phyloP scores from a whole-genome alignment of 2,329 filamentous ascomycete genomes.

The Neurospora sp. region DNA sequence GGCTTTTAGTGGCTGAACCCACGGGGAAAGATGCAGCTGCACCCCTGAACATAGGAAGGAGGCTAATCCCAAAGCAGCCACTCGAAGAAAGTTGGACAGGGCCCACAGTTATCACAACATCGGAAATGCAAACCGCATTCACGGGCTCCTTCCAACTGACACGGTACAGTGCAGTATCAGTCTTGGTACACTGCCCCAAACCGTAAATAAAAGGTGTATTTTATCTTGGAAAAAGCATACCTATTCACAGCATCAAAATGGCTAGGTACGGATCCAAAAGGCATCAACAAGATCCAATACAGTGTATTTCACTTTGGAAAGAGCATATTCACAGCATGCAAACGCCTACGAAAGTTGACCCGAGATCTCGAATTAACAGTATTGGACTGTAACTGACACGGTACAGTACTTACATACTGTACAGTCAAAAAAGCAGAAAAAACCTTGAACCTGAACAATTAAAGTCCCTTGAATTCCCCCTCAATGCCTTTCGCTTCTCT shows the following conservation, averaged over 20 bases:
- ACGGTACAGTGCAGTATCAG: not conserved
- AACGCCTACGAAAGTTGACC: no score
- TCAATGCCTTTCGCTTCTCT: not conserved
- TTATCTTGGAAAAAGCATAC: not conserved
- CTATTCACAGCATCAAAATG: not conserved
- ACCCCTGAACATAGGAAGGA: not conserved
- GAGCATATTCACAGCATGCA: no score
- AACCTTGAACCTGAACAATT: not conserved
- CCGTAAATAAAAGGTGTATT: not conserved
- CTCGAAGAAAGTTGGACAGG: not conserved
- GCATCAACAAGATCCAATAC: no score
- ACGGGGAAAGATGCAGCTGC: not conserved
- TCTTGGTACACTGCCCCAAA: not conserved
- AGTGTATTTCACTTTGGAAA: no score
- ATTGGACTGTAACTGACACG: not conserved
- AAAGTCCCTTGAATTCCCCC: not conserved
- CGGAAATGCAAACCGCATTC: not conserved
- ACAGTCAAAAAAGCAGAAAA: not conserved
- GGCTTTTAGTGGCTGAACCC: not conserved
- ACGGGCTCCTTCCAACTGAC: not conserved
- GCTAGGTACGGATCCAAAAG: not conserved
- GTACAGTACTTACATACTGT: not conserved
- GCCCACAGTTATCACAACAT: not conserved
- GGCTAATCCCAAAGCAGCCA: not conserved
- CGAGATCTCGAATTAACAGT: not conserved